These are phyloP conservation scores for Pisolithus orientalis DNA, from an alignment of 768 basidiomycete species.

Conservation along the genomic window DNA sequence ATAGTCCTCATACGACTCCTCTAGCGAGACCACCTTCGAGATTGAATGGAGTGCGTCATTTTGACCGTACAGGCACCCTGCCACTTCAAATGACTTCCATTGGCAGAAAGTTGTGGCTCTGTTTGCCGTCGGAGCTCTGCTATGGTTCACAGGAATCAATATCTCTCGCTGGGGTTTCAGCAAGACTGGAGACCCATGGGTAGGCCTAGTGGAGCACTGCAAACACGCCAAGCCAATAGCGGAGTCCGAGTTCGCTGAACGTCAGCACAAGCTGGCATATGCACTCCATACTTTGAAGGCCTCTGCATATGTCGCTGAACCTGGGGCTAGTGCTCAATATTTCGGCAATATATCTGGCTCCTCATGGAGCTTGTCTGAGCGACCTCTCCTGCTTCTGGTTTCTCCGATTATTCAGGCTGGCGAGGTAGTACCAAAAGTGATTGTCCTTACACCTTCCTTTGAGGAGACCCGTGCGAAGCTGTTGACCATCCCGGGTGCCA, in stretches of 20 bases:
- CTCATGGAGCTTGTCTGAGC: slow-evolving; percentile 70
- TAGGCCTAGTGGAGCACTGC: slow-evolving; percentile 37
- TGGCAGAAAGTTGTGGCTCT: neutral
- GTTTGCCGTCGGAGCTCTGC: neutral
- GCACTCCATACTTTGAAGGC: slow-evolving; percentile 45
- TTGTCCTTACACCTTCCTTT: slow-evolving; percentile 70
- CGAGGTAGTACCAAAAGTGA: slow-evolving; percentile 37
- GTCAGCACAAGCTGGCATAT: slow-evolving; percentile 51
- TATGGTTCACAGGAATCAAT: neutral
- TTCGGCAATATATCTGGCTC: slow-evolving; percentile 63
- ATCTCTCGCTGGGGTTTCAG: neutral
- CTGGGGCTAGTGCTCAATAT: slow-evolving; percentile 64
- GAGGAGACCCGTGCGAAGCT: slow-evolving; percentile 65
- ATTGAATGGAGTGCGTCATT: neutral
- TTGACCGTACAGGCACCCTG: neutral
- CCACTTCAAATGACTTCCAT: no score
- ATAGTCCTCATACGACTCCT: neutral
- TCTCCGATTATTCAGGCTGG: slow-evolving; percentile 31
- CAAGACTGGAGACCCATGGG: slow-evolving; percentile 11
- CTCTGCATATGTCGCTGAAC: slow-evolving; percentile 73
- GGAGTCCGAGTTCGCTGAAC: slow-evolving; percentile 37
- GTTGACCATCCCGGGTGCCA: slow-evolving; percentile 45
- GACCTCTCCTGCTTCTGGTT: slow-evolving; percentile 68
- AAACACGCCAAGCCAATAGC: slow-evolving; percentile 42
- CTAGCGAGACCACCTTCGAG: no score